phyloP scores from a whole-genome alignment of 2,329 filamentous ascomycete species.

The Celoporthe dispersa region DNA sequence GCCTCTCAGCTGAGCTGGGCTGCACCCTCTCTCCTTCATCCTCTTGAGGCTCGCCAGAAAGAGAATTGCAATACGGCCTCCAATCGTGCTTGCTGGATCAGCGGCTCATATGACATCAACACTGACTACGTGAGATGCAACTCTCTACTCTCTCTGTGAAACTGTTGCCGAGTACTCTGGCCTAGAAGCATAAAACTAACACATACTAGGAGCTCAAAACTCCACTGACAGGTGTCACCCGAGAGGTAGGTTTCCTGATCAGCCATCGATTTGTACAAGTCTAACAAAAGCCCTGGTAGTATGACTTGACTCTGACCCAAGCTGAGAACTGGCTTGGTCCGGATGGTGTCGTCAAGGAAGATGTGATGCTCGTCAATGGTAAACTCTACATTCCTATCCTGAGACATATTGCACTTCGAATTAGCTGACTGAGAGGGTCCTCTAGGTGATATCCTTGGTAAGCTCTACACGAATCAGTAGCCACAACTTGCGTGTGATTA shows the following conservation, averaged over 20 bases:
- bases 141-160: neutral
- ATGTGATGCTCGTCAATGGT: conserved; percentile 54
- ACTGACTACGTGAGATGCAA: conserved; percentile 35
- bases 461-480: neutral
- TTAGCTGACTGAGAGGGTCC: neutral
- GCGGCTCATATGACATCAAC: conserved; percentile 36
- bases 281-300: conserved; percentile 28
- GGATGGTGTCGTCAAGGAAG: conserved; percentile 37
- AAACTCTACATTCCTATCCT: conserved; percentile 23
- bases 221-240: conserved; percentile 34
- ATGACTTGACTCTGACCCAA: conserved; percentile 37
- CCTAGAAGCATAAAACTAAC: too few relatives aligned
- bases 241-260: conserved; percentile 25
- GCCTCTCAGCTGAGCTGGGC: conserved; percentile 18
- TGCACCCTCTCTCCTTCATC: conserved; percentile 18
- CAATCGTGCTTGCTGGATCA: conserved; percentile 37
- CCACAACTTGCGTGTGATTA: neutral
- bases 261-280: neutral
- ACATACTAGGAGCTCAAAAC: conserved; percentile 29
- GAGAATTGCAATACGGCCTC: conserved; percentile 35
- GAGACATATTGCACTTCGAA: conserved; percentile 22
- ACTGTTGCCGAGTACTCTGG: neutral
- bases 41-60: conserved; percentile 19
- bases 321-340: conserved; percentile 36
- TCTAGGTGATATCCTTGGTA: conserved; percentile 27